A percentile compares a stretch with the other conserved stretches of the same genome.
Conservation (phyloP, 2,329 filamentous ascomycete species). For the Microascus cirrosus region DNA sequence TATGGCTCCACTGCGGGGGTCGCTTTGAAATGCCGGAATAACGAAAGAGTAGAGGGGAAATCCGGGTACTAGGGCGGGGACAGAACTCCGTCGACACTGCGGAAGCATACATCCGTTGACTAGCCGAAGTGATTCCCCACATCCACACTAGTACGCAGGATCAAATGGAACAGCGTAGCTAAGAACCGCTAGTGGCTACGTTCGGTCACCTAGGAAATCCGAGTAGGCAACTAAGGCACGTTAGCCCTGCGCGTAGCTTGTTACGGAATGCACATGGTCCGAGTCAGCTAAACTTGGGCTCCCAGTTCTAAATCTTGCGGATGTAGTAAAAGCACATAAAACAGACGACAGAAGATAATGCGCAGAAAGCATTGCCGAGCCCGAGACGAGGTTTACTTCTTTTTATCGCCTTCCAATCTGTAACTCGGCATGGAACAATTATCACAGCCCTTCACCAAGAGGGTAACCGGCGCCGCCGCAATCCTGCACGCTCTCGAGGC, state of each 20-base stretch:
- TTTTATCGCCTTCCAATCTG: too few species aligned
- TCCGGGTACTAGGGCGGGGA: neutral
- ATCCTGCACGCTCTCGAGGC: conserved; percentile 59
- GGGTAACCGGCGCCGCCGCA: conserved; percentile 2
- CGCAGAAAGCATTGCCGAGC: too few species aligned
- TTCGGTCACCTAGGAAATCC: neutral
- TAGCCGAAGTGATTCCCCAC: neutral
- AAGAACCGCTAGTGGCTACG: neutral
- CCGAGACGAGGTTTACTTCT: too few species aligned
- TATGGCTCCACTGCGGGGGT: neutral
- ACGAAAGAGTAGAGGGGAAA: neutral
- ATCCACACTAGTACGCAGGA: neutral
- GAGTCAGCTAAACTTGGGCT: neutral
- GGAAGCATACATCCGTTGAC: conserved; percentile 1
- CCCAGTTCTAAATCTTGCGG: neutral
- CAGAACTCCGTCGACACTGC: neutral
- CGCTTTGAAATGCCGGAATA: too few species aligned
- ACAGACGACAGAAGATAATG: too few species aligned
- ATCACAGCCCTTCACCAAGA: neutral
- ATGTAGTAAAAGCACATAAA: neutral
- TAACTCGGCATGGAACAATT: neutral
- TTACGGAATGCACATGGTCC: neutral
- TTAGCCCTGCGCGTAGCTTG: neutral
- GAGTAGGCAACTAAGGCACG: neutral
- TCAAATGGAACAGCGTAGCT: neutral